Conservation (phyloP, 148 eudicot genomes). For the Chenopodium berlandieri region DNA sequence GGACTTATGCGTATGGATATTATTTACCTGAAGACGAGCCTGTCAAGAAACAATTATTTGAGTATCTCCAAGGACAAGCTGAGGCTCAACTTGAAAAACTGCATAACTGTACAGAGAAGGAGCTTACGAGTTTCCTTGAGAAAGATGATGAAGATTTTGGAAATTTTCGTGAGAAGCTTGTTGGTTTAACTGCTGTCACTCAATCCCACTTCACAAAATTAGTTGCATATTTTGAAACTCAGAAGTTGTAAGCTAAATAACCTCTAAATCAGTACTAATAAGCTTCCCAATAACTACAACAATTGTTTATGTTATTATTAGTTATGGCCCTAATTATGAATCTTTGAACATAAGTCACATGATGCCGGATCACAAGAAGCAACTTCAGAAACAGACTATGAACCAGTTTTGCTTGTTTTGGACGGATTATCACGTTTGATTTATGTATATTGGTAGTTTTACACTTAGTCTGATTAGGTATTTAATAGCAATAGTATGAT, state of each 20-base stretch:
- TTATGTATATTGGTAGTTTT: too few relatives aligned
- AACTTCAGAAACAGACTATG: too few relatives aligned
- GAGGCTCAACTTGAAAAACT: slow-evolving; percentile 68
- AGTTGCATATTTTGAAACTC: slow-evolving; percentile 62
- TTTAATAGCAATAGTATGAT: too few relatives aligned
- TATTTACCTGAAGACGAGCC: slow-evolving; percentile 48
- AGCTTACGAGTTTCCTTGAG: slow-evolving; percentile 35
- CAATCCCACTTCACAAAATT: slow-evolving; percentile 60
- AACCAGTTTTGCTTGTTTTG: too few relatives aligned
- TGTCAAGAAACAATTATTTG: slow-evolving; percentile 49
- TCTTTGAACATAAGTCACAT: too few relatives aligned
- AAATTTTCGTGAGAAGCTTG: slow-evolving; percentile 38
- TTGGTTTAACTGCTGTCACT: slow-evolving; percentile 51
- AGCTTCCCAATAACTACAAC: background rate
- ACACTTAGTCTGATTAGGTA: too few relatives aligned
- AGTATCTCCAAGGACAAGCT: slow-evolving; percentile 61
- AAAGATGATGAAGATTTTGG: slow-evolving; percentile 25
- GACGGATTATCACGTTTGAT: too few relatives aligned
- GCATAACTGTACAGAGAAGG: slow-evolving; percentile 70
- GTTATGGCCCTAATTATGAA: too few relatives aligned
- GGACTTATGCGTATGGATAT: slow-evolving; percentile 71
- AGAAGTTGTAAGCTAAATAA: slow-evolving; percentile 47
- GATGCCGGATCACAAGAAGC: too few relatives aligned
- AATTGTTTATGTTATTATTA: too few relatives aligned
- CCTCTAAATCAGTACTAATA: slow-evolving; percentile 7